phyloP scores from a whole-genome alignment of 139 green algal genomes.

The Trebouxia sp. region DNA sequence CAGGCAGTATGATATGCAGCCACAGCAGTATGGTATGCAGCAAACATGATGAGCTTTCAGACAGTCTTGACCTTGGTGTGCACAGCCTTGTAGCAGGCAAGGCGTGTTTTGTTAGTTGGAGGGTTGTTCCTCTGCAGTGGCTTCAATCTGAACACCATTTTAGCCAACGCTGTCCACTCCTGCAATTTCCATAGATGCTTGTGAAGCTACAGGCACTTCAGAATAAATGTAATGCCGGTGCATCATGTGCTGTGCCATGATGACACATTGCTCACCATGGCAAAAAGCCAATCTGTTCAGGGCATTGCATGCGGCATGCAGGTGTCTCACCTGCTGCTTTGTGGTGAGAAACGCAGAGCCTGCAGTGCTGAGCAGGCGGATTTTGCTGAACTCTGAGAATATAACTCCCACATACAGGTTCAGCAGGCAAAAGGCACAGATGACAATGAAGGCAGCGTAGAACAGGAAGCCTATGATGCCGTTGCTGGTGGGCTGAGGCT shows the following conservation, averaged over 20 bases:
- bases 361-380: constrained; percentile 67
- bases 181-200: constrained; percentile 30
- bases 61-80: constrained; percentile 2
- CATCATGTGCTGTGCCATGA: too few relatives aligned
- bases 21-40: neutral
- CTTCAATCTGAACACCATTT: constrained; percentile 72
- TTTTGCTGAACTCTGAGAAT: constrained; percentile 82
- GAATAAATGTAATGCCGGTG: too few relatives aligned
- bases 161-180: constrained; percentile 73
- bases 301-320: constrained; percentile 9
- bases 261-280: too few relatives aligned
- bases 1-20: neutral
- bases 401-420: constrained; percentile 88
- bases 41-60: neutral
- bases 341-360: constrained; percentile 72
- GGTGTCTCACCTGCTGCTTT: constrained; percentile 54
- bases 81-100: neutral
- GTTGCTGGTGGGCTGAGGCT: constrained; percentile 66
- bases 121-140: constrained; percentile 56
- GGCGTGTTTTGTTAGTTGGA: constrained; percentile 34
- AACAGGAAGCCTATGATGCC: constrained; percentile 73
- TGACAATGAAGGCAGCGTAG: constrained; percentile 68
- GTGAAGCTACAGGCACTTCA: neutral
- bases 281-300: constrained; percentile 32
- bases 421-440: constrained; percentile 80